Evolutionary conservation across 176 grass and related monocot genomes (phyloP).

Genomic region (Puccinellia tenuiflora): DNA sequence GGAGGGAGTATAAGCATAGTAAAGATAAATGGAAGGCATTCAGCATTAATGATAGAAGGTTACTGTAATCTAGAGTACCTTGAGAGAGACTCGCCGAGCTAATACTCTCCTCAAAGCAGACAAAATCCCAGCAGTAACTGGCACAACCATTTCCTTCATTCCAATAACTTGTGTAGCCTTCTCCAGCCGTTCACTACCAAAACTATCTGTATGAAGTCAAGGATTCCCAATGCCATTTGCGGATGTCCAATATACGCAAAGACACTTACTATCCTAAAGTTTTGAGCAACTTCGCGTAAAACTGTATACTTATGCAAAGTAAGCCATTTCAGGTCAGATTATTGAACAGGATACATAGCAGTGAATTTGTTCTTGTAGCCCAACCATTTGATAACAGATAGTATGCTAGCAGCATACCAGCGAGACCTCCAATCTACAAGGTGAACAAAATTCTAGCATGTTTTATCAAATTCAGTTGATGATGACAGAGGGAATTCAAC

Average conservation of each 20-base stretch:
- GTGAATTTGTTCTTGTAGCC: constrained; percentile 80
- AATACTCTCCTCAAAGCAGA: constrained; percentile 92
- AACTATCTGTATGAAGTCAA: constrained; percentile 83
- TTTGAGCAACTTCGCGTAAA: constrained; percentile 1
- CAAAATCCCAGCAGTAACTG: constrained; percentile 84
- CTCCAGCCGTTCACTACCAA: constrained; percentile 58
- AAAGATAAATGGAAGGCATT: not conserved
- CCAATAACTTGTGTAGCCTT: constrained; percentile 49
- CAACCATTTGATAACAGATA: constrained; percentile 91
- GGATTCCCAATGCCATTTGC: constrained; percentile 16
- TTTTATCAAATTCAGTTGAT: not conserved
- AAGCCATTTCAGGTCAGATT: constrained; percentile 15
- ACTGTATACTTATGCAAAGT: not conserved
- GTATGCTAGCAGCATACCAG: constrained; percentile 88
- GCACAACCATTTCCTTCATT: constrained; percentile 80
- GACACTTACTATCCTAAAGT: not conserved
- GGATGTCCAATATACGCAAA: not conserved
- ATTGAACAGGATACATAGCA: constrained; percentile 73
- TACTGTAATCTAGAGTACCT: constrained; percentile 45
- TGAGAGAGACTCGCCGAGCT: constrained; percentile 89
- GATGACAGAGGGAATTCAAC: not conserved
- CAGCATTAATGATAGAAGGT: not conserved
- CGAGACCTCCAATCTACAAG: constrained; percentile 79
- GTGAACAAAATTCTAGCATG: not conserved
- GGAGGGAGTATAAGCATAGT: constrained; percentile 18